Evolutionary conservation across 2,329 filamentous ascomycete genomes (phyloP).

Genomic region (Calonectria hongkongensis): DNA sequence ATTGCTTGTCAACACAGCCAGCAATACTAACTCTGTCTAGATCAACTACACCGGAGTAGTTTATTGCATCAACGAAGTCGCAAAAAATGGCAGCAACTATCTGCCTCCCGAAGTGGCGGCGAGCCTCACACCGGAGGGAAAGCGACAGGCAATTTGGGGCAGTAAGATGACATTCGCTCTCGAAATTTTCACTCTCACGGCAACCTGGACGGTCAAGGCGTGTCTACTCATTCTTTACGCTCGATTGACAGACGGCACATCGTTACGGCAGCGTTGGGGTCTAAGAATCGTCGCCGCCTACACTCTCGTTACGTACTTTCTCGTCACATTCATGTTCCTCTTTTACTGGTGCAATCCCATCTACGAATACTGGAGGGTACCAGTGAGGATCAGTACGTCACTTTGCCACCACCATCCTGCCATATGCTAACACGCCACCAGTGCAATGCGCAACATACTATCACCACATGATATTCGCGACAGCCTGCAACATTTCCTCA

Average conservation of each 20-base stretch:
- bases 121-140: slow-evolving; percentile 66
- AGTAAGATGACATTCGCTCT: slow-evolving; percentile 73
- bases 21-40: slow-evolving; percentile 36
- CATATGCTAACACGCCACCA: slow-evolving; percentile 40
- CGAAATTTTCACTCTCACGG: slow-evolving; percentile 71
- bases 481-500: slow-evolving; percentile 68
- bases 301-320: slow-evolving; percentile 65
- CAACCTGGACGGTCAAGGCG: slow-evolving; percentile 72
- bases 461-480: slow-evolving; percentile 67
- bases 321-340: slow-evolving; percentile 70
- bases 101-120: slow-evolving; percentile 60
- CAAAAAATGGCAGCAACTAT: slow-evolving; percentile 66
- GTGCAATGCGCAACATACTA: slow-evolving; percentile 67
- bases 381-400: slow-evolving; percentile 58
- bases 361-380: slow-evolving; percentile 71
- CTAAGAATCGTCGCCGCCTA: slow-evolving; percentile 67
- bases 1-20: no score
- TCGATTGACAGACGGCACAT: slow-evolving; percentile 66
- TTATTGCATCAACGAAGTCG: slow-evolving; percentile 64
- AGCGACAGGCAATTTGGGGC: slow-evolving; percentile 67
- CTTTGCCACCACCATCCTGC: not conserved
- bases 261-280: slow-evolving; percentile 57
- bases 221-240: slow-evolving; percentile 72
- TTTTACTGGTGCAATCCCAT: slow-evolving; percentile 73
- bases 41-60: slow-evolving; percentile 64